These are phyloP conservation scores for Ogataea angusta DNA, from an alignment of 805 yeast genomes.

Conservation along the genomic window DNA sequence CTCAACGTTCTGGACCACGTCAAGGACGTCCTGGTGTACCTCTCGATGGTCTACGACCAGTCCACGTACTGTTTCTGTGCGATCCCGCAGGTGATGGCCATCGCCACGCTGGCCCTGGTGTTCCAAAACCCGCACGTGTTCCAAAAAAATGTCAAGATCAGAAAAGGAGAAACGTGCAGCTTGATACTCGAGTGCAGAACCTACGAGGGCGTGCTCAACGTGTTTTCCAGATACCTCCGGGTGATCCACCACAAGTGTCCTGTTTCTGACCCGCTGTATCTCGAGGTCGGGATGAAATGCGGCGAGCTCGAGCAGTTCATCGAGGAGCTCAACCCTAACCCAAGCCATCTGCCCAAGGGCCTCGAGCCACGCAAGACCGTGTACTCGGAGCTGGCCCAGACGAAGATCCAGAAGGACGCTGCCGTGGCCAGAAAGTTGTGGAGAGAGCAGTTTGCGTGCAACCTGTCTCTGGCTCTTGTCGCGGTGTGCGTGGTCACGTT, in stretches of 20 bases:
- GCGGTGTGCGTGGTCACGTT: slow-evolving; percentile 22
- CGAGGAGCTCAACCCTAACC: slow-evolving; percentile 66
- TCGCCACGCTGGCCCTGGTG: slow-evolving; percentile 85
- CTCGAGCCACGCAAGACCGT: slow-evolving; percentile 45
- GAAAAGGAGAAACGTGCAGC: slow-evolving; percentile 82
- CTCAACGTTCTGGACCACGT: slow-evolving; percentile 76
- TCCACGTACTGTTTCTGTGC: slow-evolving; percentile 89
- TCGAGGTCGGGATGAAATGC: slow-evolving; percentile 77
- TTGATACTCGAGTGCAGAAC: slow-evolving; percentile 73
- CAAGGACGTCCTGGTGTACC: slow-evolving; percentile 69
- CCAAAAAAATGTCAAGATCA: slow-evolving; percentile 72
- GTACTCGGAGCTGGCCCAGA: slow-evolving; percentile 44
- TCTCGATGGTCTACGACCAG: slow-evolving; percentile 74
- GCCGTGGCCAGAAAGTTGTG: slow-evolving; percentile 16
- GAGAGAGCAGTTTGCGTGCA: slow-evolving; percentile 19
- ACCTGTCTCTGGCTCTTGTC: slow-evolving; percentile 16
- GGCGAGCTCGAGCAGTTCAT: slow-evolving; percentile 88
- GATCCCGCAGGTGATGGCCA: slow-evolving; percentile 98
- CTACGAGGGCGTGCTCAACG: slow-evolving; percentile 67
- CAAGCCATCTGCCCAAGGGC: slow-evolving; percentile 52
- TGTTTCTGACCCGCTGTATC: slow-evolving; percentile 82
- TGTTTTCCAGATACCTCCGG: slow-evolving; percentile 72
- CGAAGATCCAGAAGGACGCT: slow-evolving; percentile 38
- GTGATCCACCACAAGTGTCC: slow-evolving; percentile 74
- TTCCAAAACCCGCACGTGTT: slow-evolving; percentile 78